phyloP scores from a whole-genome alignment of 2,329 filamentous ascomycete species.

The Diaporthe ilicicola region DNA sequence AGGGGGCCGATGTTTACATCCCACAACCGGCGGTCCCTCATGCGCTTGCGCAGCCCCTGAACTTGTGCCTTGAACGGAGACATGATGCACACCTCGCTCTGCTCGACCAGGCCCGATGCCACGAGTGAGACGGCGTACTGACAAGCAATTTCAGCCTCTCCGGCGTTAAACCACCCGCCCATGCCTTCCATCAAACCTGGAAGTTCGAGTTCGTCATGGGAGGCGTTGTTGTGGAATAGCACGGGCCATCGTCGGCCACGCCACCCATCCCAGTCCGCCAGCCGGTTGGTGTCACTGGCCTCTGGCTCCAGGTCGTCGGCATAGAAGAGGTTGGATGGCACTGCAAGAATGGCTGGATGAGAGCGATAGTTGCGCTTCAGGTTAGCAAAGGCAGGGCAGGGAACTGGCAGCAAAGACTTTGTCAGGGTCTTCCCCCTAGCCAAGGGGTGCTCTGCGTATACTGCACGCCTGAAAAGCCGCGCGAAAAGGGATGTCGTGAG shows the following conservation, averaged over 20 bases:
- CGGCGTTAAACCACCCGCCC: conserved; percentile 37
- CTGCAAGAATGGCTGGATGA: conserved; percentile 38
- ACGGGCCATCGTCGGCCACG: conserved; percentile 33
- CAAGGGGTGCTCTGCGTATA: conserved; percentile 38
- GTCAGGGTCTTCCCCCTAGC: conserved; percentile 34
- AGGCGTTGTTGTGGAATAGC: conserved; percentile 36
- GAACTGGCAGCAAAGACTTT: conserved; percentile 33
- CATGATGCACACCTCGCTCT: conserved; percentile 38
- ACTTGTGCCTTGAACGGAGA: conserved; percentile 39
- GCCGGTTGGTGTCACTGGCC: conserved; percentile 24
- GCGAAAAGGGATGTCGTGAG: conserved; percentile 37
- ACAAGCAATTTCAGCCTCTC: conserved; percentile 34
- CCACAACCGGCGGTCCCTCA: conserved; percentile 29
- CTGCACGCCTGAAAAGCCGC: conserved; percentile 35
- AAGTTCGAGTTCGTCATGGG: conserved; percentile 36
- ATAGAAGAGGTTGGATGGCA: conserved; percentile 38
- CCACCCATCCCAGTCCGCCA: conserved; percentile 36
- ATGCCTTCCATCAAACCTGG: conserved; percentile 26
- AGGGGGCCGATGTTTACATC: conserved; percentile 38
- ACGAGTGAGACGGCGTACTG: conserved; percentile 33
- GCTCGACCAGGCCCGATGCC: conserved; percentile 18
- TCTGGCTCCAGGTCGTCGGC: conserved; percentile 36
- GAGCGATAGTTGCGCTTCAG: conserved; percentile 39
- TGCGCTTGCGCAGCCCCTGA: conserved; percentile 29
- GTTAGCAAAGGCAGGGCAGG: conserved; percentile 38